Evolutionary conservation across 805 yeast species (phyloP).

Genomic region (Lipomyces yamadae): DNA sequence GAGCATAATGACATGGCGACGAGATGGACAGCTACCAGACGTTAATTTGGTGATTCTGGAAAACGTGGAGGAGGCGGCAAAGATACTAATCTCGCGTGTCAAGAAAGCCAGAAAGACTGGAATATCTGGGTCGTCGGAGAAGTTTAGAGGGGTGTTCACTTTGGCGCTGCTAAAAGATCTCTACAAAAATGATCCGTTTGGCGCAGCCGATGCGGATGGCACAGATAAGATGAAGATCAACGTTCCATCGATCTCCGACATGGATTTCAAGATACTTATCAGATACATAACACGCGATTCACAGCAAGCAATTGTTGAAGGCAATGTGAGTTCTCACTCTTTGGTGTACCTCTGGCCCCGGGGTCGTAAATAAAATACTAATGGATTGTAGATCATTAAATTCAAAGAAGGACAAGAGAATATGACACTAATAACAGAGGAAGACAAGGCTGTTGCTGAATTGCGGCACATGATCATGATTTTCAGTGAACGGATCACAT

Average conservation of each 20-base stretch:
- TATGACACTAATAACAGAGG: conserved; percentile 23
- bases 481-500: conserved; percentile 11
- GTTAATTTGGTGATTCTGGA: conserved; percentile 24
- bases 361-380: conserved; percentile 4
- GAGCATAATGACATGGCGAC: conserved; percentile 12
- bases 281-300: conserved; percentile 24
- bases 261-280: conserved; percentile 22
- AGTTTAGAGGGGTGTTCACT: conserved; percentile 21
- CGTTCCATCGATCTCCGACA: conserved; percentile 19
- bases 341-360: neutral
- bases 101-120: neutral
- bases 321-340: conserved; percentile 8
- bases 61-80: conserved; percentile 28
- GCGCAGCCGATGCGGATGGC: neutral
- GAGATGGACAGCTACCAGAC: conserved; percentile 15
- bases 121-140: conserved; percentile 4
- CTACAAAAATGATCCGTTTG: conserved; percentile 25
- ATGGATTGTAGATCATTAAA: conserved; percentile 17
- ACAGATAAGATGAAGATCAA: neutral
- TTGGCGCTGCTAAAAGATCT: conserved; percentile 21
- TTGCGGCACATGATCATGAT: conserved; percentile 11
- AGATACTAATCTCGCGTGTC: conserved; percentile 19
- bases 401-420: conserved; percentile 4
- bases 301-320: conserved; percentile 16
- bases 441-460: conserved; percentile 28